These are phyloP conservation scores for Blastobotrys serpentis DNA, from an alignment of 1,139 yeast species.

Conservation along the genomic window DNA sequence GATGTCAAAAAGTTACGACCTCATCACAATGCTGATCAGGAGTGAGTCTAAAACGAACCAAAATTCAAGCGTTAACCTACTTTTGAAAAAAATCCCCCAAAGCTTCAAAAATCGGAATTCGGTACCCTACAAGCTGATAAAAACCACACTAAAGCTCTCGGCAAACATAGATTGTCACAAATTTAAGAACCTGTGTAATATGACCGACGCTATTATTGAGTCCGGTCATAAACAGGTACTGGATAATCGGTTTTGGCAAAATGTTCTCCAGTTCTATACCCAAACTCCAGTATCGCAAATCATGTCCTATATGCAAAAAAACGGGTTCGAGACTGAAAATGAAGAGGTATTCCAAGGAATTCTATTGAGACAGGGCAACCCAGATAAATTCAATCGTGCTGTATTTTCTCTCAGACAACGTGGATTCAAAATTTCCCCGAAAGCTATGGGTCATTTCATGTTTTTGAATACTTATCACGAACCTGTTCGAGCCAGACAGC, in stretches of 20 bases:
- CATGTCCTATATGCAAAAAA: background rate
- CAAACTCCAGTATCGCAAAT: background rate
- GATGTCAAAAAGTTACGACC: background rate
- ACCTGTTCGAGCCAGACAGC: background rate
- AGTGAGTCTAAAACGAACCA: background rate
- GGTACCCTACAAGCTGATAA: slow-evolving; percentile 3
- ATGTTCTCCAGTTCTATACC: background rate
- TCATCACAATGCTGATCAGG: background rate
- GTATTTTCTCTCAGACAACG: background rate
- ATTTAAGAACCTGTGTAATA: background rate
- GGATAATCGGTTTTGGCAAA: background rate
- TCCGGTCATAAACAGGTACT: background rate
- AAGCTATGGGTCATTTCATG: background rate
- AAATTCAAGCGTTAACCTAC: background rate
- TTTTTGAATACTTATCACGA: background rate
- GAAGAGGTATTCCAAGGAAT: background rate
- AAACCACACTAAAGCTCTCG: background rate
- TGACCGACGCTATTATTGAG: background rate
- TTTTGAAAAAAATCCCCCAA: background rate
- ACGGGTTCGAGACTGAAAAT: background rate
- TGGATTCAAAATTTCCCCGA: background rate
- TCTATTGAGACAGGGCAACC: background rate
- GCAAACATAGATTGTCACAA: background rate
- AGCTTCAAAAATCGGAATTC: background rate
- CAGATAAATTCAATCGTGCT: background rate